phyloP scores from a whole-genome alignment of 352 stramenopile genomes.

The Phytophthora vignae region DNA sequence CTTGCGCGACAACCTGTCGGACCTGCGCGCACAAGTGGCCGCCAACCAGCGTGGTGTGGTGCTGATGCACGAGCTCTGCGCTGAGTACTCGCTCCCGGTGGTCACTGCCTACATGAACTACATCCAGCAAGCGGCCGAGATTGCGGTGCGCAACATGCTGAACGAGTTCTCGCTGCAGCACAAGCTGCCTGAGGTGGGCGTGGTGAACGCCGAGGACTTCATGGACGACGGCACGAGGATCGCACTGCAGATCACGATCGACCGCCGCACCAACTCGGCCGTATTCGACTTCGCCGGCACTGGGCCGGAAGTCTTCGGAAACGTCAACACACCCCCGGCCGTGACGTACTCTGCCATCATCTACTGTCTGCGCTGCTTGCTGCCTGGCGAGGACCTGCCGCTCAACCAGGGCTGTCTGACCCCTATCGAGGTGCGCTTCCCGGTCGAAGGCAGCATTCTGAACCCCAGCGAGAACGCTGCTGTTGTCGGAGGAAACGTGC shows the following conservation, averaged over 20 bases:
- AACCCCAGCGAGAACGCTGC: constrained; percentile 96
- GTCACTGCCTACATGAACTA: constrained; percentile 99
- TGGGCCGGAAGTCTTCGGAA: constrained; percentile 97
- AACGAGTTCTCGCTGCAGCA: constrained; percentile 91
- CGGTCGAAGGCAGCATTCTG: constrained; percentile 91
- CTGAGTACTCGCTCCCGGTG: constrained; percentile 95
- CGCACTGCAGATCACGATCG: constrained; percentile 96
- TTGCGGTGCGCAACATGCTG: constrained; percentile 96
- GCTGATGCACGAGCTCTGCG: constrained; percentile 95
- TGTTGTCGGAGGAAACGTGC: constrained; percentile 98
- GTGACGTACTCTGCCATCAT: constrained; percentile 99
- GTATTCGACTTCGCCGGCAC: constrained; percentile 99
- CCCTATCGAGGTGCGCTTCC: constrained; percentile 97
- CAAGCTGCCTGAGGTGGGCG: constrained; percentile 82
- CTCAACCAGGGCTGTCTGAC: constrained; percentile 98
- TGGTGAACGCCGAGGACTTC: constrained; percentile 95
- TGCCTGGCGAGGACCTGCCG: constrained; percentile 94
- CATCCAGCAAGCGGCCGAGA: constrained; percentile 97
- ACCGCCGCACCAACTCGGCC: constrained; percentile 89
- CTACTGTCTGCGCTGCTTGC: constrained; percentile 97
- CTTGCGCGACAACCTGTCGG: constrained; percentile 97
- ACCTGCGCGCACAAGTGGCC: constrained; percentile 98
- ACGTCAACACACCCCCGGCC: constrained; percentile 98
- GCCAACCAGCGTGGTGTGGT: constrained; percentile 97
- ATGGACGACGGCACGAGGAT: constrained; percentile 99